A percentile compares a stretch with the other conserved stretches of the same genome.
Conservation (phyloP, 164 flowering plant genomes). For the Vitis cinerea region DNA sequence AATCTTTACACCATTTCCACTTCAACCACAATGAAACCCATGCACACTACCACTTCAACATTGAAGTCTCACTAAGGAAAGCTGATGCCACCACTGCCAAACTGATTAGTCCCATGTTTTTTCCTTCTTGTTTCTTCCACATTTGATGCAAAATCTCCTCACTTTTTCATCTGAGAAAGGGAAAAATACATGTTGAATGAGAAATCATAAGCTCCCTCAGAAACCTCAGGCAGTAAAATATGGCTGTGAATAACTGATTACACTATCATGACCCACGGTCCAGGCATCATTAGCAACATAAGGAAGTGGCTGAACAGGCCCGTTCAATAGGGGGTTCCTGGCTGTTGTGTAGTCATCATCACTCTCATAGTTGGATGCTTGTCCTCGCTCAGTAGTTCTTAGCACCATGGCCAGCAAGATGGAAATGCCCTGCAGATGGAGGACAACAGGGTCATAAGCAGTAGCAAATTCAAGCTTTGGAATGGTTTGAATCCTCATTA, state of each 20-base stretch:
- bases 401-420: constrained; percentile 54
- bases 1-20: too few species aligned
- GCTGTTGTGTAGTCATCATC: constrained; percentile 60
- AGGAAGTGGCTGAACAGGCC: constrained; percentile 38
- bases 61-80: too few species aligned
- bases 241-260: too few species aligned
- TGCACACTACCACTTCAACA: too few species aligned
- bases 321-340: constrained; percentile 53
- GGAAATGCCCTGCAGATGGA: constrained; percentile 49
- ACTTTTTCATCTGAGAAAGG: constrained; percentile 8
- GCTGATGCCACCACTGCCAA: too few species aligned
- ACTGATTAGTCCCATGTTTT: neutral
- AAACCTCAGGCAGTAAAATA: too few species aligned
- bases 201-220: too few species aligned
- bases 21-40: too few species aligned
- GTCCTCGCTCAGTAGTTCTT: constrained; percentile 49
- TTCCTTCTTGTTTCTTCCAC: neutral
- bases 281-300: constrained; percentile 40
- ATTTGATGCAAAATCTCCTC: neutral
- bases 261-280: constrained; percentile 12
- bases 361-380: constrained; percentile 38
- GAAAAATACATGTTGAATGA: neutral
- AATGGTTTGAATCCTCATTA: neutral
- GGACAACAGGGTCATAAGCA: neutral
- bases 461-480: neutral